These are phyloP conservation scores for Cenchrus purpureus DNA, from an alignment of 176 grass and related monocot genomes.

Conservation along the genomic window DNA sequence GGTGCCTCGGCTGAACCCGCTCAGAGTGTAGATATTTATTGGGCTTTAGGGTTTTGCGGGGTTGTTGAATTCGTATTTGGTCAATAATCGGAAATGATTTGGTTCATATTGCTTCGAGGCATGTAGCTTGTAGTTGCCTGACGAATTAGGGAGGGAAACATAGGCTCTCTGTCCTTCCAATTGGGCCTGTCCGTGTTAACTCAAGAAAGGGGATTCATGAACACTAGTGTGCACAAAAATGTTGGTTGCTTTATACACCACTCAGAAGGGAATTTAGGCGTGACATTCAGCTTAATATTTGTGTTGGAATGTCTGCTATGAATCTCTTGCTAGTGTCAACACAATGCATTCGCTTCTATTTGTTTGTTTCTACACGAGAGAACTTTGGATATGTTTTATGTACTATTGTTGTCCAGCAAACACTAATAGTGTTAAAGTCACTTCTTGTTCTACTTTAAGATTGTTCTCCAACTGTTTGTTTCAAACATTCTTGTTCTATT, in stretches of 20 bases:
- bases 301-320: neutral
- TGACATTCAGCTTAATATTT: neutral
- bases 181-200: slow-evolving; percentile 6
- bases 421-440: neutral
- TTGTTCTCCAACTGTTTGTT: slow-evolving; percentile 30
- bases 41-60: slow-evolving; percentile 14
- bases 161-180: neutral
- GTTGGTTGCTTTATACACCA: neutral
- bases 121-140: neutral
- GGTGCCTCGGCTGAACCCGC: neutral
- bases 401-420: slow-evolving; percentile 20
- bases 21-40: neutral
- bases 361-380: neutral
- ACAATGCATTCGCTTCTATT: neutral
- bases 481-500: slow-evolving; percentile 6
- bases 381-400: neutral
- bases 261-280: neutral
- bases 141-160: neutral
- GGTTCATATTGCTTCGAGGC: neutral
- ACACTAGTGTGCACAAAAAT: slow-evolving; percentile 6
- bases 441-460: neutral
- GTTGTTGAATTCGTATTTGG: neutral
- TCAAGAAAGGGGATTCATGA: neutral
- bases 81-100: neutral
- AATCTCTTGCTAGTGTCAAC: neutral